These are phyloP conservation scores for Rhizopogon roseolus DNA, from an alignment of 768 basidiomycete genomes.

Conservation along the genomic window DNA sequence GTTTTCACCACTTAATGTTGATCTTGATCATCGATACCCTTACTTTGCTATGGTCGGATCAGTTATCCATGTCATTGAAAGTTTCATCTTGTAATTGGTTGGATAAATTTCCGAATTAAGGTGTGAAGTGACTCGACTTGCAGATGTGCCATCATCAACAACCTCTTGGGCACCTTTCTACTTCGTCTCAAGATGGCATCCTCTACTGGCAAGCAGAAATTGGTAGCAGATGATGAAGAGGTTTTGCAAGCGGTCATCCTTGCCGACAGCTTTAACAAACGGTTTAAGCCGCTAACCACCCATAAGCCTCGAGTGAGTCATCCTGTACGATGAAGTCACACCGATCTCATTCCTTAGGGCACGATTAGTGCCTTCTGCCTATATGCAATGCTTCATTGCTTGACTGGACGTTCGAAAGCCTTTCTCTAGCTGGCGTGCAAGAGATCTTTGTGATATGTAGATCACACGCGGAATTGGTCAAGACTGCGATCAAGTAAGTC, in stretches of 20 bases:
- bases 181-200: constrained; percentile 45
- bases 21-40: constrained; percentile 56
- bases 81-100: constrained; percentile 28
- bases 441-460: constrained; percentile 95
- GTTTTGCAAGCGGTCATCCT: constrained; percentile 92
- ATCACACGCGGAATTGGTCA: constrained; percentile 84
- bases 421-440: constrained; percentile 92
- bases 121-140: constrained; percentile 20
- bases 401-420: constrained; percentile 95
- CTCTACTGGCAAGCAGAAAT: constrained; percentile 54
- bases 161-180: constrained; percentile 3
- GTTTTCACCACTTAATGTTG: constrained; percentile 63
- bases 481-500: constrained; percentile 72
- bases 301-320: constrained; percentile 77
- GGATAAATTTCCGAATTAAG: neutral
- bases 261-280: constrained; percentile 93
- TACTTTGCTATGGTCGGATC: constrained; percentile 25
- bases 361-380: constrained; percentile 76
- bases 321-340: constrained; percentile 6
- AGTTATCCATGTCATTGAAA: constrained; percentile 22
- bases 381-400: constrained; percentile 91
- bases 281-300: constrained; percentile 86
- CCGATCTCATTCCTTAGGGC: constrained; percentile 14
- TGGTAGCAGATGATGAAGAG: constrained; percentile 71
- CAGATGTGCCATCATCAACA: neutral